These are phyloP conservation scores for Russula olivacea DNA, from an alignment of 768 basidiomycete species.

Conservation along the genomic window DNA sequence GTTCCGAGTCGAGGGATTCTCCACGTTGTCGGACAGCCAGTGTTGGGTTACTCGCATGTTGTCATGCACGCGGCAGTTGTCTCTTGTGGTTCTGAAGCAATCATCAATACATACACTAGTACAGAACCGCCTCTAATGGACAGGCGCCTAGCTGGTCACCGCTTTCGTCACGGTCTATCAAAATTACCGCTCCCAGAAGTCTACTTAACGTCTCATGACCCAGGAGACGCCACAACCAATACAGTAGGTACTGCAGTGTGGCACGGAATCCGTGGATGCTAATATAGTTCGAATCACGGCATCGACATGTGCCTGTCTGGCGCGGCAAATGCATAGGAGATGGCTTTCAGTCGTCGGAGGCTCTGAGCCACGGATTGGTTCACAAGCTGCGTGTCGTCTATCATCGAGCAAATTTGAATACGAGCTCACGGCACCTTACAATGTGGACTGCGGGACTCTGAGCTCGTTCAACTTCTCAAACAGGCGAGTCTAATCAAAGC, in stretches of 20 bases:
- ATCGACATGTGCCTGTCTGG: neutral
- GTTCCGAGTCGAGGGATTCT: too few species aligned
- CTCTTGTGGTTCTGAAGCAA: neutral
- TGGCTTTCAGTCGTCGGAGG: neutral
- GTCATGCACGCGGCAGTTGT: too few species aligned
- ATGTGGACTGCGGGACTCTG: neutral
- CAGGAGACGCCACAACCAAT: neutral
- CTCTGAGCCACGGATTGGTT: neutral
- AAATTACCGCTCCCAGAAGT: neutral
- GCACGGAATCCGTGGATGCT: neutral
- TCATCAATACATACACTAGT: too few species aligned
- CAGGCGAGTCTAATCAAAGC: neutral
- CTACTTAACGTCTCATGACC: neutral
- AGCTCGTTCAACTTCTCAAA: conserved; percentile 4
- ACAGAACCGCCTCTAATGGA: neutral
- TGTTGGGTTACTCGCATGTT: neutral
- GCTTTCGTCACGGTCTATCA: neutral
- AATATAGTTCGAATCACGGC: neutral
- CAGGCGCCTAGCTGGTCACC: neutral
- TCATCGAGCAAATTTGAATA: neutral
- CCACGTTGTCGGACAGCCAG: too few species aligned
- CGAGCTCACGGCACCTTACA: neutral
- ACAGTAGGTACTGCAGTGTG: neutral
- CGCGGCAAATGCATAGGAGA: neutral
- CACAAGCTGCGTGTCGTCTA: neutral